Conservation (phyloP, 139 green algal species). For the Ulvella scutata region DNA sequence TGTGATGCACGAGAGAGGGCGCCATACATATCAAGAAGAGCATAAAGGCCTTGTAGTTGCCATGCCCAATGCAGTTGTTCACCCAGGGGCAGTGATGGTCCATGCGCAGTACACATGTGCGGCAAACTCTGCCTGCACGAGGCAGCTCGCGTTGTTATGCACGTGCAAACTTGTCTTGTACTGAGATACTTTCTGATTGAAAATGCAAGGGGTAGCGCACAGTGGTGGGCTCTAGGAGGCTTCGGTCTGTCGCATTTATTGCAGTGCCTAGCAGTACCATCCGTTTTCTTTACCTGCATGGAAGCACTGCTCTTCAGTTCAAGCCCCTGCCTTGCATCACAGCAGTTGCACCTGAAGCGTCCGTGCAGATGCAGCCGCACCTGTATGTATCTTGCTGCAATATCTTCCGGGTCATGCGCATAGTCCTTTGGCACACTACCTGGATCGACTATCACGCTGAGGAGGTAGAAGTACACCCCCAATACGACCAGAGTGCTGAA, state of each 20-base stretch:
- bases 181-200: too few species aligned
- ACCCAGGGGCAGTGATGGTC: slow-evolving; percentile 23
- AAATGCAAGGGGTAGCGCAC: too few species aligned
- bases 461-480: background rate
- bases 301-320: too few species aligned
- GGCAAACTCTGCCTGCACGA: background rate
- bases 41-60: slow-evolving; percentile 13
- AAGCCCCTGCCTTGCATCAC: too few species aligned
- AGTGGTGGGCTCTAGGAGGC: background rate
- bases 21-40: slow-evolving; percentile 3
- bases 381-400: background rate
- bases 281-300: background rate
- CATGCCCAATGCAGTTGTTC: slow-evolving; percentile 18
- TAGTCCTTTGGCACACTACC: background rate
- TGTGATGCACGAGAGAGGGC: background rate
- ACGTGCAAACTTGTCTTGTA: too few species aligned
- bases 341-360: too few species aligned
- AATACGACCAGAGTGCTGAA: background rate
- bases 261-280: background rate
- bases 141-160: too few species aligned
- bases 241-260: background rate
- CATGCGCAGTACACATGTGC: background rate
- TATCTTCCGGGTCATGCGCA: background rate
- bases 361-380: background rate
- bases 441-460: background rate